Evolutionary conservation across 148 eudicot species (phyloP).

Genomic region (Dianthus caryophyllus): DNA sequence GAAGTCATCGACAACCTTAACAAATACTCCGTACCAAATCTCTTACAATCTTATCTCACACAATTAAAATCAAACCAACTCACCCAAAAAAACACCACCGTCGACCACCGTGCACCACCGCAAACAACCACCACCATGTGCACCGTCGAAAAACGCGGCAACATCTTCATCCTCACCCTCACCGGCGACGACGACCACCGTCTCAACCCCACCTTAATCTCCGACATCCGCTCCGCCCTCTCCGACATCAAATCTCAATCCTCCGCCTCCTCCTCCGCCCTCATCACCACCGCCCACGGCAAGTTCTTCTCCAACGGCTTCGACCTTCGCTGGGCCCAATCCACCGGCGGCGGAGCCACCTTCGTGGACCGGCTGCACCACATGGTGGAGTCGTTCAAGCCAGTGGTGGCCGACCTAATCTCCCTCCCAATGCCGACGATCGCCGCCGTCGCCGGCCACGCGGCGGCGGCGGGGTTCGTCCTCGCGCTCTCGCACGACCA

Average conservation of each 20-base stretch:
- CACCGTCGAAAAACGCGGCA: conserved; percentile 32
- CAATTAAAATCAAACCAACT: too few species aligned
- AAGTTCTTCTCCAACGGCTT: conserved; percentile 33
- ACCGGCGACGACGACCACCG: conserved; percentile 42
- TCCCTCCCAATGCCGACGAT: conserved; percentile 35
- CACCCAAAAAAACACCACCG: too few species aligned
- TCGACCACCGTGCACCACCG: background rate
- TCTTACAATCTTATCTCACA: too few species aligned
- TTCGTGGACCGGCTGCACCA: conserved; percentile 8
- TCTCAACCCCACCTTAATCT: conserved; percentile 32
- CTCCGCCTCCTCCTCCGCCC: conserved; percentile 15
- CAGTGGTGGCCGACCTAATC: conserved; percentile 24
- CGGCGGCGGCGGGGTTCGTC: conserved; percentile 32
- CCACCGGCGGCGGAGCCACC: background rate
- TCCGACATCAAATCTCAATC: conserved; percentile 30
- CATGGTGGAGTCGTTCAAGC: conserved; percentile 23
- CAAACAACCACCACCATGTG: conserved; percentile 22
- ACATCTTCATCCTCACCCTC: conserved; percentile 39
- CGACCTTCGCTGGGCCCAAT: conserved; percentile 26
- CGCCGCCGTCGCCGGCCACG: conserved; percentile 30
- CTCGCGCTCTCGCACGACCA: conserved; percentile 29
- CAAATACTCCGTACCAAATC: too few species aligned
- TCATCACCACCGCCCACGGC: conserved; percentile 32
- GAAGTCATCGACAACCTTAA: too few species aligned
- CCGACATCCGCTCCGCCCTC: conserved; percentile 31